A percentile compares a stretch with the other conserved stretches of the same genome.
phyloP scores from a whole-genome alignment of 139 green algal species.

The Chloropicon primus region DNA sequence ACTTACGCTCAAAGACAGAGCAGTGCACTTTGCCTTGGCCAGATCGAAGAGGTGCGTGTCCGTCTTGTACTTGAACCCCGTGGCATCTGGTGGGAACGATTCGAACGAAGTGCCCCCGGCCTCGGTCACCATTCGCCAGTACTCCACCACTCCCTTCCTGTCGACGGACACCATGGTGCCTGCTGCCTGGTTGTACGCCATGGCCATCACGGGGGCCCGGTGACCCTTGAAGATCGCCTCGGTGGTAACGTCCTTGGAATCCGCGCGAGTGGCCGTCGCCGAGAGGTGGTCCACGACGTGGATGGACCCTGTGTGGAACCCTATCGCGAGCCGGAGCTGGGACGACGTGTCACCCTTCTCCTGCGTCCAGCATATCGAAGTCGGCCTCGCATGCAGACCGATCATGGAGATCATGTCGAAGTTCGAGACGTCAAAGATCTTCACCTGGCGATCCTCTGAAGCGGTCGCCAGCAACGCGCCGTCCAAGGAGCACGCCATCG shows the following conservation, averaged over 20 bases:
- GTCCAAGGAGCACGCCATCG: slow-evolving; percentile 29
- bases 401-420: slow-evolving; percentile 98
- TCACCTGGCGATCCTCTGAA: slow-evolving; percentile 49
- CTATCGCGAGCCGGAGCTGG: neutral
- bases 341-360: neutral
- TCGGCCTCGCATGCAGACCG: slow-evolving; percentile 22
- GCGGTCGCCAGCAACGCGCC: slow-evolving; percentile 48
- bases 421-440: slow-evolving; percentile 88
- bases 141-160: slow-evolving; percentile 3
- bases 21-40: slow-evolving; percentile 41
- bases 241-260: neutral
- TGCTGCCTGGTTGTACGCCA: slow-evolving; percentile 54
- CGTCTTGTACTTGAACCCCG: slow-evolving; percentile 48
- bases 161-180: slow-evolving; percentile 44
- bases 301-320: neutral
- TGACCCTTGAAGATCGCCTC: slow-evolving; percentile 37
- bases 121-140: neutral
- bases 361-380: neutral
- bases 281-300: neutral
- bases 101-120: neutral
- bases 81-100: neutral
- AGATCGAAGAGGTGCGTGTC: slow-evolving; percentile 90
- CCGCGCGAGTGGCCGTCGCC: neutral
- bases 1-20: slow-evolving; percentile 35
- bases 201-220: slow-evolving; percentile 37